Evolutionary conservation across 2,329 filamentous ascomycete genomes (phyloP), one percentile per base, ranked within the genome.

Genomic region (Venturia asperata): DNA sequence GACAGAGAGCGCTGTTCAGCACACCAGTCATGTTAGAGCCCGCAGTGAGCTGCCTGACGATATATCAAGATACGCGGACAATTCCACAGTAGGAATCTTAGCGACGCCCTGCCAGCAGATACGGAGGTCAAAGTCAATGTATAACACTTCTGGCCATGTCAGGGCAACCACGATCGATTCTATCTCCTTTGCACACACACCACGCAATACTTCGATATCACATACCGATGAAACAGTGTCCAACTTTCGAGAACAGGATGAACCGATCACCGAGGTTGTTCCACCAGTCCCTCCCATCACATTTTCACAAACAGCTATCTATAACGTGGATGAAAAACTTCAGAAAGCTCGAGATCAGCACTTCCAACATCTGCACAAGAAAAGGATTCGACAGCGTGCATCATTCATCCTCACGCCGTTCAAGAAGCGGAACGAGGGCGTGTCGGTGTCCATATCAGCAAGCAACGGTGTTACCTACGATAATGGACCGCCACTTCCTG

Each of bases 391-490:
- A 61, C 74, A 78, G 61, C 75, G 76, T 24, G 77, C 76, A 19
- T 81, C 79, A 1, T 71, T 80, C 64, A 76, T 80, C 49, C 67
- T 80, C 7, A 75, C 73, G 5, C 74, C 78, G 0, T 79, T 80
- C 70, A 77, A 76, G 67, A 80, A 78, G 66, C 73, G 77, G 24
- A 74, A 39, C 65, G 70, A 70, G 80, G 77, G 66, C 72, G 76
- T 27, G 74, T 45, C 68, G 70, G n/a, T 47, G n/a, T 61, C 56
- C 7, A 41, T 17, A 7, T 27, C 17, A 17, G 9, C 37, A 13
- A 10, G 30, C 19, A 55, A 61, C 21, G 19, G 47, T 5, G 61
- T 68, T 5, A 67, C 65, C n/a, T 72, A 72, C 63, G 71, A 42
- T n/a, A 65, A 52, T 21, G 45, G 19, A 17, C 42, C 47, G 15